phyloP scores from a whole-genome alignment of 139 green algal species.

The Yamagishiella unicocca region DNA sequence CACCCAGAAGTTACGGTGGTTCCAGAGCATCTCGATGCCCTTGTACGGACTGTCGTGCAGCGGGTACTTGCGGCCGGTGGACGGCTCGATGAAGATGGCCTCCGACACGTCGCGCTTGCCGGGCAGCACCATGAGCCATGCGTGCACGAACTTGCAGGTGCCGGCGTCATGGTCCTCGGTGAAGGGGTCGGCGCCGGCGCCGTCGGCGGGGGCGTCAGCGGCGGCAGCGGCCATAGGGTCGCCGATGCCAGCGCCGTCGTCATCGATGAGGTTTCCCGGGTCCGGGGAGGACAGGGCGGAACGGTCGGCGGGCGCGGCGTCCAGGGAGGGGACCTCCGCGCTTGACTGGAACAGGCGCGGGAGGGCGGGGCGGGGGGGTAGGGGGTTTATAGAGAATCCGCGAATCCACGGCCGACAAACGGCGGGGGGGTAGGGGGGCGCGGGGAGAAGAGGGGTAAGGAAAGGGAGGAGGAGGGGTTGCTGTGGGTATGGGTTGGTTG shows the following conservation, averaged over 20 bases:
- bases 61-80: slow-evolving; percentile 69
- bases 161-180: background rate
- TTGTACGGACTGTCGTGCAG: slow-evolving; percentile 73
- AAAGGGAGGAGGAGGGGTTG: too few relatives aligned
- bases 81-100: slow-evolving; percentile 82
- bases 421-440: too few relatives aligned
- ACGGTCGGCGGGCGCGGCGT: slow-evolving; percentile 2
- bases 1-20: slow-evolving; percentile 77
- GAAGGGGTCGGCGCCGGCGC: background rate
- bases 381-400: background rate
- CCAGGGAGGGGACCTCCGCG: background rate
- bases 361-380: background rate
- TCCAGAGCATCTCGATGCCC: slow-evolving; percentile 85
- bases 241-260: slow-evolving; percentile 4
- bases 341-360: background rate
- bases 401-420: too few relatives aligned
- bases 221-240: background rate
- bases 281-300: background rate
- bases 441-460: too few relatives aligned
- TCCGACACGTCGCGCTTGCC: slow-evolving; percentile 74
- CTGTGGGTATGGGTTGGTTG: too few relatives aligned
- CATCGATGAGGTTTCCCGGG: background rate
- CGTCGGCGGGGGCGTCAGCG: background rate
- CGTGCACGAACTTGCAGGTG: slow-evolving; percentile 73
- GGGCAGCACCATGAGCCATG: slow-evolving; percentile 86